A percentile compares a stretch with the other conserved stretches of the same genome.
These are phyloP conservation scores for Citrus hindsii DNA, from an alignment of 345 rosid species.

Conservation along the genomic window DNA sequence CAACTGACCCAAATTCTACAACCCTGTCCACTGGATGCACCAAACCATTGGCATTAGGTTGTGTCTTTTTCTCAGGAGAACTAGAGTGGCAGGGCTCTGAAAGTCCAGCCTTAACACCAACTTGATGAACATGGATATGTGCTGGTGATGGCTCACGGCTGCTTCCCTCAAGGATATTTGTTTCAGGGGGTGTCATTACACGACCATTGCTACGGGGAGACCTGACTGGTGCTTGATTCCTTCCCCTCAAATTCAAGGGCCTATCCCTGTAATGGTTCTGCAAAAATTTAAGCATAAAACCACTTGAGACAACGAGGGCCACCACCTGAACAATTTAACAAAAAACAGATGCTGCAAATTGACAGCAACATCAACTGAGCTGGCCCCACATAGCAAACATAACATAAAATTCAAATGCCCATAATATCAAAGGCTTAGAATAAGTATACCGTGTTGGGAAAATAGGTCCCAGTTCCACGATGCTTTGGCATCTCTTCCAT, in stretches of 20 bases:
- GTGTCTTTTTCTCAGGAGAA: constrained; percentile 35
- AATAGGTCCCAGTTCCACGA: constrained; percentile 87
- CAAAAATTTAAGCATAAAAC: constrained; percentile 29
- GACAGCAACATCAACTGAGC: constrained; percentile 9
- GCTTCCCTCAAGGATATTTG: constrained; percentile 42
- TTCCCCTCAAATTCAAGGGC: constrained; percentile 43
- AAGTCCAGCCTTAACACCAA: constrained; percentile 36
- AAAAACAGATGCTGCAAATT: constrained; percentile 8
- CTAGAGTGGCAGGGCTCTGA: constrained; percentile 37
- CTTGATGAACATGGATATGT: constrained; percentile 28
- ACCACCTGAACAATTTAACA: constrained; percentile 10
- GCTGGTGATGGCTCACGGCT: constrained; percentile 30
- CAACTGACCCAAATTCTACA: constrained; percentile 42
- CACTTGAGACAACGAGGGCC: constrained; percentile 8
- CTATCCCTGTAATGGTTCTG: constrained; percentile 80
- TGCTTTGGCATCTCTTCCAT: constrained; percentile 68
- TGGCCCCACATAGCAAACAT: constrained; percentile 7
- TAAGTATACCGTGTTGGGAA: constrained; percentile 58
- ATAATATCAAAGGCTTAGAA: constrained; percentile 14
- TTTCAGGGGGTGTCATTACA: constrained; percentile 30
- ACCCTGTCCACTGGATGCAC: constrained; percentile 31
- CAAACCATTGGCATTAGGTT: constrained; percentile 44
- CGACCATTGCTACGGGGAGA: constrained; percentile 61
- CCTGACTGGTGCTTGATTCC: constrained; percentile 45
- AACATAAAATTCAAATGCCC: constrained; percentile 14